These are phyloP conservation scores for Aureobasidium lini DNA, from an alignment of 2,329 filamentous ascomycete species.

Conservation along the genomic window DNA sequence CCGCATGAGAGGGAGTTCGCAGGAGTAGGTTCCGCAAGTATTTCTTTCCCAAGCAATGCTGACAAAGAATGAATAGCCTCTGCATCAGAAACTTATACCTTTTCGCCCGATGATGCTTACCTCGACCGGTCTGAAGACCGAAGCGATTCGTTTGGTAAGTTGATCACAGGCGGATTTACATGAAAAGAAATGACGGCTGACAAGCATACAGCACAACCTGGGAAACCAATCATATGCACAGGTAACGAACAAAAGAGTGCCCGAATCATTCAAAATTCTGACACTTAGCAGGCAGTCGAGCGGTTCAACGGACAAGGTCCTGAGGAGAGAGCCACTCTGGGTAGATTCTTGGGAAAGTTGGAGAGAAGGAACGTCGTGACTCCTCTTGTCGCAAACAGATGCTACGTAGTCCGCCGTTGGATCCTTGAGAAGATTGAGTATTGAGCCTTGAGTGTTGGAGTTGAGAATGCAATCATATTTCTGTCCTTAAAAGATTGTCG, in stretches of 20 bases:
- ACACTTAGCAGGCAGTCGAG: not conserved
- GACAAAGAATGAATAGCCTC: not conserved
- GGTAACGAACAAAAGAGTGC: not conserved
- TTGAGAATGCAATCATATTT: not conserved
- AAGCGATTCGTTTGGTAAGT: constrained; percentile 1
- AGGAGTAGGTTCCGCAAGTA: not conserved
- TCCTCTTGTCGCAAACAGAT: constrained; percentile 2
- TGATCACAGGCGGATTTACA: not conserved
- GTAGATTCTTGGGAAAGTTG: not conserved
- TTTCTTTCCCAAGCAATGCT: not conserved
- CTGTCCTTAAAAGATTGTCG: not conserved
- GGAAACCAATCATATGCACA: constrained; percentile 4
- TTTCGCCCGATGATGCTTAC: not conserved
- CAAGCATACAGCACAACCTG: not conserved
- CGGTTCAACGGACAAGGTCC: not conserved
- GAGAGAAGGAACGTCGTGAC: not conserved
- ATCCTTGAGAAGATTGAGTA: not conserved
- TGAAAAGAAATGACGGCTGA: not conserved
- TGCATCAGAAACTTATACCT: not conserved
- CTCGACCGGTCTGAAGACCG: not conserved
- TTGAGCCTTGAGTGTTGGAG: not conserved
- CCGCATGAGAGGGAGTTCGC: not conserved
- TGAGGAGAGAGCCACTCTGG: not conserved
- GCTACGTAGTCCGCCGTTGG: not conserved
- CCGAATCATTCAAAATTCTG: not conserved